These are phyloP conservation scores for Daldinia grandis DNA, from an alignment of 495 filamentous ascomycete genomes.

Conservation along the genomic window DNA sequence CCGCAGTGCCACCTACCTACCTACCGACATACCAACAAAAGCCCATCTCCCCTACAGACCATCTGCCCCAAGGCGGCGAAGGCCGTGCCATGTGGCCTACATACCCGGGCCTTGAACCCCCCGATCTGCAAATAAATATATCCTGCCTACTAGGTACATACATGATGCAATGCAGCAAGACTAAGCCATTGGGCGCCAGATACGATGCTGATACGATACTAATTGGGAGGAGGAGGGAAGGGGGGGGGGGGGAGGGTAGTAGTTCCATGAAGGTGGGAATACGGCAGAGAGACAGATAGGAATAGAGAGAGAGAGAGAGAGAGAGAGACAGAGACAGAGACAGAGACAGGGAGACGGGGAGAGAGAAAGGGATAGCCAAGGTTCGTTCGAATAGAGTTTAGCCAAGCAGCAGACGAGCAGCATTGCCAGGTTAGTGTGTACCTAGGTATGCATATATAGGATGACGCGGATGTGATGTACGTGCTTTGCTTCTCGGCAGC, in stretches of 20 bases:
- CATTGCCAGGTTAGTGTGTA: neutral
- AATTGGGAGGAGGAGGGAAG: conserved; percentile 2
- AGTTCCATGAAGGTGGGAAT: conserved; percentile 25
- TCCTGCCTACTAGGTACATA: conserved; percentile 26
- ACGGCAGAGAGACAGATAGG: too few relatives aligned
- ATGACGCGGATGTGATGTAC: conserved; percentile 35
- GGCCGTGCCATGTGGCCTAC: conserved; percentile 38
- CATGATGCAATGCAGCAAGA: neutral
- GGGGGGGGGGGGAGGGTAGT: neutral
- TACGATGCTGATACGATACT: neutral
- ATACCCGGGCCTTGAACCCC: conserved; percentile 27
- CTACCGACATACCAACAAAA: conserved; percentile 18
- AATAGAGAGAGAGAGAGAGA: neutral
- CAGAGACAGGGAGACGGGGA: neutral
- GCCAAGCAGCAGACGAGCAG: conserved; percentile 31
- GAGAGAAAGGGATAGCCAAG: neutral
- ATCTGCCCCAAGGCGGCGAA: conserved; percentile 31
- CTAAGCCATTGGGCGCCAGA: conserved; percentile 33
- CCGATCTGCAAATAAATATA: conserved; percentile 43
- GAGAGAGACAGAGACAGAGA: neutral
- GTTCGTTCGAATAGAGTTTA: conserved; percentile 44
- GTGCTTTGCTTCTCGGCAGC: conserved; percentile 35
- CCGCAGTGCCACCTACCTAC: conserved; percentile 29
- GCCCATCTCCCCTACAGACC: neutral
- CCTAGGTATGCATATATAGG: conserved; percentile 33